A percentile compares a stretch with the other conserved stretches of the same genome.
Evolutionary conservation across 441 rosid genomes (phyloP).

Genomic region (Cnidoscolus chayamansa): DNA sequence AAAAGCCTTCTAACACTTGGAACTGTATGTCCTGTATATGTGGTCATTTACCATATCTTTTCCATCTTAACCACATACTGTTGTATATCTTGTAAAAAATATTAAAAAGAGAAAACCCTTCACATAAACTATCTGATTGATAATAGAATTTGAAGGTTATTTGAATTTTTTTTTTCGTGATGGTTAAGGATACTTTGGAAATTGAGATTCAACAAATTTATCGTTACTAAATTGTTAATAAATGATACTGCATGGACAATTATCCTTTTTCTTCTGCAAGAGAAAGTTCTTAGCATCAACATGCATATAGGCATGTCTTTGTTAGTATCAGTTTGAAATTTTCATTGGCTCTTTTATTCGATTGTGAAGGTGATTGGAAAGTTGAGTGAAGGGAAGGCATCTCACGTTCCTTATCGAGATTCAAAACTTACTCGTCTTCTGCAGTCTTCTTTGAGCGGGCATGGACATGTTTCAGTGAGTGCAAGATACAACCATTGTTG

Average conservation of each 20-base stretch:
- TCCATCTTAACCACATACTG: background rate
- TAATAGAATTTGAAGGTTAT: background rate
- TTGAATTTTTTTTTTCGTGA: background rate
- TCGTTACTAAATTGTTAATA: too few relatives aligned
- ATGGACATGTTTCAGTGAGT: slow-evolving; percentile 98
- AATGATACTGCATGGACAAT: too few relatives aligned
- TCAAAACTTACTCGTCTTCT: slow-evolving; percentile 98
- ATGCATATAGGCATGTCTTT: background rate
- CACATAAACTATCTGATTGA: background rate
- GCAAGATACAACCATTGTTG: slow-evolving; percentile 8
- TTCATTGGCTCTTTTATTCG: slow-evolving; percentile 20
- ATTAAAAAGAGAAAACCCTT: background rate
- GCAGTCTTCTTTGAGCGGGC: slow-evolving; percentile 97
- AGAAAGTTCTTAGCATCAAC: background rate
- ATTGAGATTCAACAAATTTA: background rate
- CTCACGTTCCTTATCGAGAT: slow-evolving; percentile 98
- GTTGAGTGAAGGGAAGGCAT: slow-evolving; percentile 95
- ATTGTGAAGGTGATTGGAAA: slow-evolving; percentile 89
- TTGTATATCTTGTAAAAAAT: too few relatives aligned
- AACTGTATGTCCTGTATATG: slow-evolving; percentile 57
- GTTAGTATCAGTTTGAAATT: slow-evolving; percentile 7
- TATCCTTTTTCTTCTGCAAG: background rate
- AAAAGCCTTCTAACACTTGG: slow-evolving; percentile 99
- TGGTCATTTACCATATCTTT: background rate
- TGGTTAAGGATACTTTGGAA: background rate